A percentile compares a stretch with the other conserved stretches of the same genome.
These are phyloP conservation scores for Penicillium parvum DNA, from an alignment of 495 filamentous ascomycete genomes.

Conservation along the genomic window DNA sequence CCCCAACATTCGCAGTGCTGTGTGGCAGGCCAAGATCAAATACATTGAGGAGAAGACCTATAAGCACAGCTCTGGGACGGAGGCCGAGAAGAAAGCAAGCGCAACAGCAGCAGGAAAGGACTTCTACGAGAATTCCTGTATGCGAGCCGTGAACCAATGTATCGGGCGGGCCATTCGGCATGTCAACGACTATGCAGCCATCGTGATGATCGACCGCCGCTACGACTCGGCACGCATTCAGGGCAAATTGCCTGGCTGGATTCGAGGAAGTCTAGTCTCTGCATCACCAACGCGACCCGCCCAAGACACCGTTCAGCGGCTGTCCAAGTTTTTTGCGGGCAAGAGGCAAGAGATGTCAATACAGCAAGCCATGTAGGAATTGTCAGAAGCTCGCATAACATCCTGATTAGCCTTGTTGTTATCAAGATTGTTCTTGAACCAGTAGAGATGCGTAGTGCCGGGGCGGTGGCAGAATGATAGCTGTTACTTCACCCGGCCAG, in stretches of 20 bases:
- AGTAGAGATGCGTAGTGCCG: not conserved
- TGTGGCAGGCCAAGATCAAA: conserved; percentile 88
- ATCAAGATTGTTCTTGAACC: no score
- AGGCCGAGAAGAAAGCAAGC: conserved; percentile 28
- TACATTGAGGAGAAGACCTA: conserved; percentile 72
- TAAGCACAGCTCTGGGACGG: conserved; percentile 33
- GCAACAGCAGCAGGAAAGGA: conserved; percentile 67
- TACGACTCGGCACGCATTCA: conserved; percentile 66
- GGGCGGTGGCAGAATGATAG: conserved; percentile 8
- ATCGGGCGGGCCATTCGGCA: conserved; percentile 92
- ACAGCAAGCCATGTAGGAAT: not conserved
- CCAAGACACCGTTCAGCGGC: conserved; percentile 24
- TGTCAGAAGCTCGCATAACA: not conserved
- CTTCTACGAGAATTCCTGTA: conserved; percentile 93
- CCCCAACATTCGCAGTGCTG: conserved; percentile 81
- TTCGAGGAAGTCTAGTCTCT: conserved; percentile 47
- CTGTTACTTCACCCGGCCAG: no score
- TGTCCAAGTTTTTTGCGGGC: conserved; percentile 35
- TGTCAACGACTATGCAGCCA: conserved; percentile 81
- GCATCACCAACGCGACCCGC: conserved; percentile 21
- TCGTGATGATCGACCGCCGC: conserved; percentile 76
- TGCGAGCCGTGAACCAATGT: conserved; percentile 95
- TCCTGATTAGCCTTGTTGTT: no score
- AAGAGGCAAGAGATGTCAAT: conserved; percentile 4
- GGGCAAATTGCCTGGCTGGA: conserved; percentile 85